These are phyloP conservation scores for Chernovozyma sophiae-reginae DNA, from an alignment of 1,139 yeast genomes.

Conservation along the genomic window DNA sequence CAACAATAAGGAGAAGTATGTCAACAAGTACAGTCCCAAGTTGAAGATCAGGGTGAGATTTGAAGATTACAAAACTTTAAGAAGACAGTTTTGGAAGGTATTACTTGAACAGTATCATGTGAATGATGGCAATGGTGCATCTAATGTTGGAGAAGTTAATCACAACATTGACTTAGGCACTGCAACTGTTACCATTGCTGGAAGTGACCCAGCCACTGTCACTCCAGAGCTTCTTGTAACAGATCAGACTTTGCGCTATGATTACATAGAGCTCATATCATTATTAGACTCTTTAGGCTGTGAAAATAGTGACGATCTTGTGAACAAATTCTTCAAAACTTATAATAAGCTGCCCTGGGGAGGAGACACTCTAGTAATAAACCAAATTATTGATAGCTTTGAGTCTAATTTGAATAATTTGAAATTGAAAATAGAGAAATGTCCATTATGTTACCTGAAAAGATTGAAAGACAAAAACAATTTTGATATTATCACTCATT, in stretches of 20 bases:
- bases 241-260: too few species aligned
- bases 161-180: too few species aligned
- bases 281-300: slow-evolving; percentile 65
- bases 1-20: slow-evolving; percentile 24
- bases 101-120: slow-evolving; percentile 54
- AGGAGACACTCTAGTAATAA: slow-evolving; percentile 51
- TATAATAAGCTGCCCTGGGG: slow-evolving; percentile 46
- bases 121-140: slow-evolving; percentile 21
- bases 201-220: neutral
- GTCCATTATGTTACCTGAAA: slow-evolving; percentile 75
- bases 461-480: slow-evolving; percentile 54
- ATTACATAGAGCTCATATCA: slow-evolving; percentile 52
- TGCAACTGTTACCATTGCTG: neutral
- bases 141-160: slow-evolving; percentile 18
- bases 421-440: slow-evolving; percentile 56
- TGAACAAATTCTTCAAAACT: slow-evolving; percentile 40
- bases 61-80: slow-evolving; percentile 60
- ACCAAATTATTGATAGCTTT: slow-evolving; percentile 58
- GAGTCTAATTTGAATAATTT: slow-evolving; percentile 36
- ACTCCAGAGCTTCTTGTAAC: neutral
- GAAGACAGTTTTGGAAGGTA: slow-evolving; percentile 68
- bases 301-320: slow-evolving; percentile 44
- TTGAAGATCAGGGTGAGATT: slow-evolving; percentile 61
- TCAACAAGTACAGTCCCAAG: slow-evolving; percentile 46
- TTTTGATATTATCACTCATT: slow-evolving; percentile 73